Evolutionary conservation across 257 asterid species (phyloP), one percentile per base, ranked within the genome.

Genomic region (Ehretia macrophylla): DNA sequence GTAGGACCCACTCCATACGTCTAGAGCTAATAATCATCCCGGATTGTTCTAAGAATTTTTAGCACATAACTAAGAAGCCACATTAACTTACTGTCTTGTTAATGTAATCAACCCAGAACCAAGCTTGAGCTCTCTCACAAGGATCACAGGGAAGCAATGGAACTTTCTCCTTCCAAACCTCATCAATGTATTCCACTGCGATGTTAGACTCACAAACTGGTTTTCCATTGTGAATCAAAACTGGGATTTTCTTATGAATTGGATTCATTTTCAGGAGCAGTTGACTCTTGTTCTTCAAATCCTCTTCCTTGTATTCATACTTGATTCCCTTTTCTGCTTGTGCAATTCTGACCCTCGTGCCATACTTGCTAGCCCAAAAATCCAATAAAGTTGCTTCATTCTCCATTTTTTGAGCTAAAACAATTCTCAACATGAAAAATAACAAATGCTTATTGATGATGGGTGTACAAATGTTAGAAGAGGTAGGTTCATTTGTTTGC

Each of bases 211-310:
- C 74, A 55, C 64, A 68, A 0, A 73, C 10, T 5, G 78, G 68
- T 50, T 69, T 74, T 0, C 75, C 72, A 20, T 77, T 72, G 40
- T 77, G 82, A 49, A 77, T 63, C 55, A 72, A 20, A 6, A 68
- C 68, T 6, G 78, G 75, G 10, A 74, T 5, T 57, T 68, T 74
- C 63, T 73, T 68, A 55, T 74, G 66, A 17, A 68, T 23, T 0
- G 79, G 79, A 35, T 74, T 74, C 72, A 68, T 64, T 0, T 74
- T 23, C n/a, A 60, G 37, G 1, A 74, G 58, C 54, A 74, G 54
- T 1, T 48, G 27, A 13, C 58, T 64, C 32, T 74, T 74, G 55
- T 56, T 55, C 17, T 18, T 17, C 66, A 68, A 64, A 16, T 64
- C 63, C 27, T 73, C 72, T n/a, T 64, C 68, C 21, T 14, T 68